Base-by-base conservation (phyloP, 2,329 filamentous ascomycete genomes). In the Fusarium sp. region DNA sequence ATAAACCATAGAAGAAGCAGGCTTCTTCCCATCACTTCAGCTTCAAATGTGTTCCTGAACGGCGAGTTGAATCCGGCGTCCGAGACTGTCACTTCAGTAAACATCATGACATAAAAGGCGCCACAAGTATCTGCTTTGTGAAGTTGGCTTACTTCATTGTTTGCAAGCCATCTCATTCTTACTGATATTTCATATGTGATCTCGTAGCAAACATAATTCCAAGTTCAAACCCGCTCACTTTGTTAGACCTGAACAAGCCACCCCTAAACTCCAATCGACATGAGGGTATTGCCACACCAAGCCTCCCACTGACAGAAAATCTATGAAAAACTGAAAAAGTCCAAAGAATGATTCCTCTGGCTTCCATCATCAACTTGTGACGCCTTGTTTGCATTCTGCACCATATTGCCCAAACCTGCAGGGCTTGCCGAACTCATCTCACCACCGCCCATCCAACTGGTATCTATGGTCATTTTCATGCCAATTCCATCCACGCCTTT, bases 311-410 rank as follows among this genome's bases (percentile, higher is more conserved):
- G 29, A 45, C 14, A 45, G 24, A 14, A 16, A 50, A 24, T 22
- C 39, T 71, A 77, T 29, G 67, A 69, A 57, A 85, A 81, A 64
- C 80, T 82, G 57, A 85, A 83, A 73, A 85, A 85, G 68, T 85
- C 84, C 71, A 85, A 73, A 62, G 84, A 80, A 54, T 82, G 80
- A 59, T 84, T 84, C 69, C 82, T 80, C 18, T 65, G 73, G 22
- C 63, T 72, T 3, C 72, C 68, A 61, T 68, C 73, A 59, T 74
- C 74, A 13, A 57, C 65, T 10, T 63, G 73, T 57, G 77, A 54
- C 27, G 70, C 62, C 74, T 81, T 82, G 31, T 79, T 78, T 29
- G 79, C 73, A 24, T 76, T 79, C 58, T 81, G 75, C 29, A 82
- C 79, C 35, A 84, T 71, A 14, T 79, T 80, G 22, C 77, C 78